Conservation (phyloP, 495 filamentous ascomycete species). For the Lasiosphaeria miniovina region DNA sequence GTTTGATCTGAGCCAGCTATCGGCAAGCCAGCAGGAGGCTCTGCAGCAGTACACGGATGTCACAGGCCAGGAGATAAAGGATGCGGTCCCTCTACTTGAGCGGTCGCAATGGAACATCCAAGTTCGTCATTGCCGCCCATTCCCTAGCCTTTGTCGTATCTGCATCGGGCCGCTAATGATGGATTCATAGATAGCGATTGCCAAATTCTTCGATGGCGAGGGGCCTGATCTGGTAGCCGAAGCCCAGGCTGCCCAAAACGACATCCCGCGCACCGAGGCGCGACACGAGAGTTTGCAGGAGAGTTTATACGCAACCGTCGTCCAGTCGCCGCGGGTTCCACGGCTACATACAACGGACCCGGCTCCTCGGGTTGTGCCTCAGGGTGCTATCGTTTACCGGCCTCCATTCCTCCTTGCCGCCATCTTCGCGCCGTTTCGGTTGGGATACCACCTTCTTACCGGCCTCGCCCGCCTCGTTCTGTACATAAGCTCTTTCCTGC, state of each 20-base stretch:
- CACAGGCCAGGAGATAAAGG: slow-evolving; percentile 73
- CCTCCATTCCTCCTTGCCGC: slow-evolving; percentile 72
- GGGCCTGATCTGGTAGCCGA: slow-evolving; percentile 76
- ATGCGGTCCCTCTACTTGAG: slow-evolving; percentile 76
- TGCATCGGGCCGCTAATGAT: not conserved
- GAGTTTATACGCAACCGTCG: slow-evolving; percentile 39
- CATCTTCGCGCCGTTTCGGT: slow-evolving; percentile 76
- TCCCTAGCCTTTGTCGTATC: not conserved
- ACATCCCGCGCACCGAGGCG: slow-evolving; percentile 54
- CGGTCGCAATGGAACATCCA: slow-evolving; percentile 96
- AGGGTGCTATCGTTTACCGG: slow-evolving; percentile 59
- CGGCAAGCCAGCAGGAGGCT: slow-evolving; percentile 69
- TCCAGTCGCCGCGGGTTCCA: slow-evolving; percentile 29
- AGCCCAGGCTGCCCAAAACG: slow-evolving; percentile 59
- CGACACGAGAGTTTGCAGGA: slow-evolving; percentile 72
- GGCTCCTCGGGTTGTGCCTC: slow-evolving; percentile 80
- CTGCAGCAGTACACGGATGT: slow-evolving; percentile 86
- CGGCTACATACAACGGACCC: slow-evolving; percentile 45
- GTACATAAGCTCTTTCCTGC: slow-evolving; percentile 63
- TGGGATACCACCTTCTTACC: slow-evolving; percentile 67
- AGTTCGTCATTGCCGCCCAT: slow-evolving; percentile 43
- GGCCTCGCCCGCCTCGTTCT: slow-evolving; percentile 68
- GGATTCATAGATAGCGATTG: slow-evolving; percentile 73
- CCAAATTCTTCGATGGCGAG: slow-evolving; percentile 97
- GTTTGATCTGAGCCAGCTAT: slow-evolving; percentile 67